Conservation (phyloP, 352 stramenopile species). For the Globisporangium parvum region DNA sequence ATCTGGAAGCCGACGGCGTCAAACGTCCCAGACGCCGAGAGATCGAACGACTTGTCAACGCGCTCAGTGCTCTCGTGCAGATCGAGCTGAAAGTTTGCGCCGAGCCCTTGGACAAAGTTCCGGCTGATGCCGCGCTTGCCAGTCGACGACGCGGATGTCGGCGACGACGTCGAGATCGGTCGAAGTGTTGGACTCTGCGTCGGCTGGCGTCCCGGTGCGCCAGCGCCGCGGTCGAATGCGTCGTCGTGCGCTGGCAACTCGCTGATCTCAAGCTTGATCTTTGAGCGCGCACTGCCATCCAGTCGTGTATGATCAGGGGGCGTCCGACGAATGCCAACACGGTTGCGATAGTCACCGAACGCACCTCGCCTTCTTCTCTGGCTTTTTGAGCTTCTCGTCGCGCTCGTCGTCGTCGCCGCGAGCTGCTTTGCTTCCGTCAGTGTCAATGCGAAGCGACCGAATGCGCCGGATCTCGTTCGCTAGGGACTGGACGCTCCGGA, state of each 20-base stretch:
- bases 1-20: slow-evolving; percentile 79
- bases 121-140: slow-evolving; percentile 67
- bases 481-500: slow-evolving; percentile 73
- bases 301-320: slow-evolving; percentile 1
- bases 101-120: slow-evolving; percentile 63
- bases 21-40: slow-evolving; percentile 78
- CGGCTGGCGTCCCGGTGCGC: slow-evolving; percentile 23
- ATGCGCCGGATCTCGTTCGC: slow-evolving; percentile 78
- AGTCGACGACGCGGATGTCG: slow-evolving; percentile 25
- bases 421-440: slow-evolving; percentile 12
- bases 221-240: slow-evolving; percentile 7
- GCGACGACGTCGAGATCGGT: slow-evolving; percentile 28
- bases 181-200: slow-evolving; percentile 42
- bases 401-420: slow-evolving; percentile 7
- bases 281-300: slow-evolving; percentile 26
- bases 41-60: slow-evolving; percentile 74
- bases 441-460: slow-evolving; percentile 44
- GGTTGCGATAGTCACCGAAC: neutral
- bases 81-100: slow-evolving; percentile 66
- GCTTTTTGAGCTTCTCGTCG: slow-evolving; percentile 32
- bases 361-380: slow-evolving; percentile 49
- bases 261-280: slow-evolving; percentile 73
- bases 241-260: slow-evolving; percentile 32
- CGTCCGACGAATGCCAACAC: neutral
- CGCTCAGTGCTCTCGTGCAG: slow-evolving; percentile 50